These are phyloP conservation scores for Gnaphalium uliginosum DNA, from an alignment of 129 eudicot species.

Conservation along the genomic window DNA sequence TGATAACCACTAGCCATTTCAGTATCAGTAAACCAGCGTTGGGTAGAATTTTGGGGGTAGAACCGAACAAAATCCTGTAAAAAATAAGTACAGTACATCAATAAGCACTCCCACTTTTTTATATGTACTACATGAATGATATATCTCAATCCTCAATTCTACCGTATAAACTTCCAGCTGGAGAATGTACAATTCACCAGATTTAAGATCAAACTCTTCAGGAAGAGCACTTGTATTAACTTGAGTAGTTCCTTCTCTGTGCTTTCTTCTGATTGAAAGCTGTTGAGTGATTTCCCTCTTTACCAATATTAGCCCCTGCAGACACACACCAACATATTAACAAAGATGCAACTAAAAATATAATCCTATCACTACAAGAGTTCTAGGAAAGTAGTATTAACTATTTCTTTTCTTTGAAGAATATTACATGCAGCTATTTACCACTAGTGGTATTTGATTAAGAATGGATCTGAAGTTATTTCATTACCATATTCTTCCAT, in stretches of 20 bases:
- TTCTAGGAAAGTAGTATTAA: not conserved
- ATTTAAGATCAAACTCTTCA: not conserved
- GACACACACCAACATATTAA: not conserved
- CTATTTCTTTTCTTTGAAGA: not conserved
- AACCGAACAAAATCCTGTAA: not conserved
- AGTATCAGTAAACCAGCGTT: too few species aligned
- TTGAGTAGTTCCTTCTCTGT: constrained; percentile 35
- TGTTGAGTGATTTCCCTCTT: constrained; percentile 53
- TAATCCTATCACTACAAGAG: too few species aligned
- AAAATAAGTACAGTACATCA: not conserved
- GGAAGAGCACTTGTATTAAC: not conserved
- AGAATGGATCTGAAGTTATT: not conserved
- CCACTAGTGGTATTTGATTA: not conserved
- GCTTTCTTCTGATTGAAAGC: constrained; percentile 49
- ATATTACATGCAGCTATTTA: not conserved
- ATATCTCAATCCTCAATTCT: not conserved
- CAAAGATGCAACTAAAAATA: too few species aligned
- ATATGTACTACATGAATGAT: not conserved
- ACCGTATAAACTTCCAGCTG: not conserved
- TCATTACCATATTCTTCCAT: too few species aligned
- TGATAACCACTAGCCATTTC: not conserved
- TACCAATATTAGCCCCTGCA: constrained; percentile 47
- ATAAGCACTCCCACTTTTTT: not conserved
- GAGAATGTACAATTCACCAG: not conserved
- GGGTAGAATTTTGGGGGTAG: not conserved